Evolutionary conservation across 805 yeast species (phyloP).

Genomic region (Blastobotrys americana): DNA sequence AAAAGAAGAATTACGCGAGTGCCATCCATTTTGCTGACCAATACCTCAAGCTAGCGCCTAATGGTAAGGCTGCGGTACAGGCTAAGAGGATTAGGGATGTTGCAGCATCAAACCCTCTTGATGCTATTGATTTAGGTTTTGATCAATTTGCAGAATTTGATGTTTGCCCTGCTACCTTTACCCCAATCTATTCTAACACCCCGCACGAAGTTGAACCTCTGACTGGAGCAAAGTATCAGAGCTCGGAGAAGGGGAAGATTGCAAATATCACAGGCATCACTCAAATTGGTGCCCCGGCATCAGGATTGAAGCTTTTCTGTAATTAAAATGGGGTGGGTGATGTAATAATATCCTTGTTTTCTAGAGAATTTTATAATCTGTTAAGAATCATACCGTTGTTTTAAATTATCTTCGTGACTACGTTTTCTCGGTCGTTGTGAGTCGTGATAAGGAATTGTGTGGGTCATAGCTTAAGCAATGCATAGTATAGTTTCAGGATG

Average conservation of each 20-base stretch:
- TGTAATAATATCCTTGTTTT: no score
- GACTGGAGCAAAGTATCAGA: conserved; percentile 82
- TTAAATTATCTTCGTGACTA: no score
- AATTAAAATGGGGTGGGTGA: no score
- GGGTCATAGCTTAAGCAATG: no score
- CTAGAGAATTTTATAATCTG: no score
- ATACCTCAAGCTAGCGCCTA: conserved; percentile 58
- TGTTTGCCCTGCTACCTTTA: conserved; percentile 76
- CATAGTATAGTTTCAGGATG: no score
- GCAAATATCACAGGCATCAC: conserved; percentile 74
- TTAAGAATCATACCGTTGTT: no score
- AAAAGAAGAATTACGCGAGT: conserved; percentile 75
- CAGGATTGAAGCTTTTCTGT: conserved; percentile 65
- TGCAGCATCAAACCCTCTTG: conserved; percentile 74
- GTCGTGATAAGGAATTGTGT: no score
- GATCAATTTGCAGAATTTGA: conserved; percentile 89
- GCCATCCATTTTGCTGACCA: conserved; percentile 88
- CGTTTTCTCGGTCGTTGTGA: no score
- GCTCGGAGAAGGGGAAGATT: conserved; percentile 66
- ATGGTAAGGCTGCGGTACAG: conserved; percentile 52
- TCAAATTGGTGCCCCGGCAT: conserved; percentile 81
- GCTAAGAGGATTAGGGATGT: conserved; percentile 75
- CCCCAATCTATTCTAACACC: conserved; percentile 81
- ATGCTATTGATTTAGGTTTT: conserved; percentile 84
- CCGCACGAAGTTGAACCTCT: conserved; percentile 68